A percentile compares a stretch with the other conserved stretches of the same genome.
Evolutionary conservation across 2,329 filamentous ascomycete species (phyloP).

Genomic region (Nemania sp.): DNA sequence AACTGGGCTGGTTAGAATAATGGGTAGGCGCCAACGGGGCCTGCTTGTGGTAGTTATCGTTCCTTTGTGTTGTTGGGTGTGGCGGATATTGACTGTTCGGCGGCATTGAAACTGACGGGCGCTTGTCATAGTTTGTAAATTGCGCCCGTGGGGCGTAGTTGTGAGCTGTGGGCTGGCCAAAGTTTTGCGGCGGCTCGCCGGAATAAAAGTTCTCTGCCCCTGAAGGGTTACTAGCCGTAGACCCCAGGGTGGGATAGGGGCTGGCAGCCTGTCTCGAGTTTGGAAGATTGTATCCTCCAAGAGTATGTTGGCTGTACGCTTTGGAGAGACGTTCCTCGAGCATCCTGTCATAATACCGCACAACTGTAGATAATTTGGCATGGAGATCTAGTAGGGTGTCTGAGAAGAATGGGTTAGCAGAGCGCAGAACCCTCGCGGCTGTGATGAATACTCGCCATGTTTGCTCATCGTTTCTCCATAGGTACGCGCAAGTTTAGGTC

Average conservation of each 20-base stretch:
- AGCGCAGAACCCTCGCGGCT: background rate
- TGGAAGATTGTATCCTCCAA: constrained; percentile 67
- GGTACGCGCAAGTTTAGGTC: constrained; percentile 91
- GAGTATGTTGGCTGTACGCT: constrained; percentile 82
- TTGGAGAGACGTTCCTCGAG: constrained; percentile 92
- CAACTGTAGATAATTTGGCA: constrained; percentile 92
- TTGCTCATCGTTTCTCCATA: constrained; percentile 99
- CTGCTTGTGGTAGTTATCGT: constrained; percentile 56
- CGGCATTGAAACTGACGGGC: constrained; percentile 47
- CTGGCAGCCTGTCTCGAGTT: constrained; percentile 57
- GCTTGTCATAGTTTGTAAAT: constrained; percentile 50
- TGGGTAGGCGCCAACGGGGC: constrained; percentile 46
- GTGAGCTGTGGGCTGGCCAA: constrained; percentile 55
- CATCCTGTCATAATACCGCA: constrained; percentile 98
- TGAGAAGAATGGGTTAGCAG: constrained; percentile 48
- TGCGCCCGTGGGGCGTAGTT: constrained; percentile 55
- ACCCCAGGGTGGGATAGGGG: constrained; percentile 73
- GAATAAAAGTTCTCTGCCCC: constrained; percentile 83
- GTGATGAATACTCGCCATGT: constrained; percentile 68
- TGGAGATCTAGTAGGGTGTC: constrained; percentile 93
- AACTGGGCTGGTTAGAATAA: constrained; percentile 44
- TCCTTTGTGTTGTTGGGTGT: constrained; percentile 53
- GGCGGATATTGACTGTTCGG: constrained; percentile 50
- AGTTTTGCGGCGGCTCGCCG: constrained; percentile 58
- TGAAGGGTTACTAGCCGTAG: constrained; percentile 53